phyloP scores from a whole-genome alignment of 805 yeast species.

The Candida lessepsii region DNA sequence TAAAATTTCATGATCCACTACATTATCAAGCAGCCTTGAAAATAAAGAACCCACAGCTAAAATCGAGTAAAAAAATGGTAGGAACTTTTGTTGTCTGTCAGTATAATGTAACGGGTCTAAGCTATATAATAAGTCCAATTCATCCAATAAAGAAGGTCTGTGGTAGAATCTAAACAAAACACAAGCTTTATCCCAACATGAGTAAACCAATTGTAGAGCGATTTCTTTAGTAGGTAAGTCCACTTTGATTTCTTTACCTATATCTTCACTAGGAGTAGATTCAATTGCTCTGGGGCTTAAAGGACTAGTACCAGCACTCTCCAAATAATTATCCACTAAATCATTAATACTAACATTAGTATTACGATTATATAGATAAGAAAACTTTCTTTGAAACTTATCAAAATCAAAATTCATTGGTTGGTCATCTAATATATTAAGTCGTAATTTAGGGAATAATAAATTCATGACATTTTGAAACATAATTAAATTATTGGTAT shows the following conservation, averaged over 20 bases:
- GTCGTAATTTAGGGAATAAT: constrained; percentile 34
- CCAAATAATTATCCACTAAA: constrained; percentile 27
- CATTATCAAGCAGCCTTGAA: constrained; percentile 39
- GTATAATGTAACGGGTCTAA: constrained; percentile 72
- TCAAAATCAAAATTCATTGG: constrained; percentile 32
- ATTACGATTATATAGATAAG: constrained; percentile 17
- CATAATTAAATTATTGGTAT: constrained; percentile 21
- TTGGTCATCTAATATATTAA: constrained; percentile 33
- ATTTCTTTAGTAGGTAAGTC: constrained; percentile 73
- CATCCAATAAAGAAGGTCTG: constrained; percentile 73
- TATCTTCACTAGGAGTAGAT: constrained; percentile 18
- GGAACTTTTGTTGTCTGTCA: constrained; percentile 67
- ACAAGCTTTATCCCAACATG: constrained; percentile 85
- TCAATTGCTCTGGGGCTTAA: constrained; percentile 12
- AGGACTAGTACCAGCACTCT: constrained; percentile 20
- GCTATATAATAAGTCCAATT: constrained; percentile 71
- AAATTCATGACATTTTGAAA: constrained; percentile 35
- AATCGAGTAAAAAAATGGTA: constrained; percentile 82
- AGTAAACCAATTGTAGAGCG: constrained; percentile 67
- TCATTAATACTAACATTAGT: constrained; percentile 23
- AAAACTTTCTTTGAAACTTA: constrained; percentile 29
- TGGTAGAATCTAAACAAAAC: constrained; percentile 83
- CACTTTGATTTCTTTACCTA: constrained; percentile 51
- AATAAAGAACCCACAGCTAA: constrained; percentile 86
- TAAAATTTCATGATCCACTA: constrained; percentile 34